These are phyloP conservation scores for Trypanosoma theileri DNA, from an alignment of 208 protist genomes.

Conservation along the genomic window DNA sequence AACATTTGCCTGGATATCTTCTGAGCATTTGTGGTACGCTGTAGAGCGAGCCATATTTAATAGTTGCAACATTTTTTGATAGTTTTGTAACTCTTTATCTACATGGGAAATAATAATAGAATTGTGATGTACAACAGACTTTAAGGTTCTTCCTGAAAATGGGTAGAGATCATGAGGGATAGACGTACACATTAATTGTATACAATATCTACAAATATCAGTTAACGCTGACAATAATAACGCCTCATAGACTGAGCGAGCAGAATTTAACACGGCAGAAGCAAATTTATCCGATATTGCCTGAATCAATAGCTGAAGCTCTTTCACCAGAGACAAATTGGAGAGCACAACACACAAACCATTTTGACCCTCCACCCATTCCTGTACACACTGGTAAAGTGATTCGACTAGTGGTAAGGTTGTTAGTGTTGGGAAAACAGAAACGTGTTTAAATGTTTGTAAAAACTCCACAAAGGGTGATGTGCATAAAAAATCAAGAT, in stretches of 20 bases:
- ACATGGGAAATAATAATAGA: slow-evolving; percentile 8
- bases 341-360: slow-evolving; percentile 15
- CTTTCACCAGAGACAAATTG: slow-evolving; percentile 10
- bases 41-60: slow-evolving; percentile 25
- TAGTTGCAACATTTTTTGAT: slow-evolving; percentile 17
- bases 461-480: slow-evolving; percentile 26
- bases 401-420: slow-evolving; percentile 2
- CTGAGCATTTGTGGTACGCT: slow-evolving; percentile 27
- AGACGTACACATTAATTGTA: slow-evolving; percentile 22
- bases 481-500: slow-evolving; percentile 6
- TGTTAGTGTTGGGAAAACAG: slow-evolving; percentile 16
- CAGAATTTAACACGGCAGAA: neutral
- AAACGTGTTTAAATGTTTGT: slow-evolving; percentile 25
- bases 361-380: slow-evolving; percentile 29
- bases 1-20: slow-evolving; percentile 30
- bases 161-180: slow-evolving; percentile 12
- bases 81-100: slow-evolving; percentile 16
- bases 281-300: slow-evolving; percentile 5
- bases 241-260: slow-evolving; percentile 19
- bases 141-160: slow-evolving; percentile 19
- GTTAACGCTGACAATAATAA: slow-evolving; percentile 25
- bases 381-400: slow-evolving; percentile 23
- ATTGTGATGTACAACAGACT: slow-evolving; percentile 26
- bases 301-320: slow-evolving; percentile 14
- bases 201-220: slow-evolving; percentile 30